A percentile compares a stretch with the other conserved stretches of the same genome.
These are phyloP conservation scores for Verticillium alfalfae DNA, from an alignment of 2,329 filamentous ascomycete species.

Conservation along the genomic window DNA sequence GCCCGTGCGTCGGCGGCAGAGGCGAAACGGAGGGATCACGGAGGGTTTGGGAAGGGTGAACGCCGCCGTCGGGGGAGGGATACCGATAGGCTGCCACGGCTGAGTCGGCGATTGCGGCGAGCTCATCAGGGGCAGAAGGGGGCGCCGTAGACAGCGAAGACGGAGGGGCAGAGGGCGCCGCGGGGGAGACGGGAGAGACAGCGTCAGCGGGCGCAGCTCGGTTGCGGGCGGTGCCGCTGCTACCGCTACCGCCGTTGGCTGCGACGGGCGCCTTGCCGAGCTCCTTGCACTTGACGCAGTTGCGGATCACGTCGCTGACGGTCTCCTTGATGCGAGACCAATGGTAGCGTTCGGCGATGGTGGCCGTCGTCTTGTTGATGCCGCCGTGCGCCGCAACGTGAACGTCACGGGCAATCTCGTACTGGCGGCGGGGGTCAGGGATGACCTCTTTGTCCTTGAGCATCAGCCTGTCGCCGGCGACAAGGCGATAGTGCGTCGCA, in stretches of 20 bases:
- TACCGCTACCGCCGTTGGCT: slow-evolving; percentile 1
- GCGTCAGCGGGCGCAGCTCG: not conserved
- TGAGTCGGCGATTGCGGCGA: not conserved
- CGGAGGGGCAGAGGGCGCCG: not conserved
- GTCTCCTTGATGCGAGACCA: slow-evolving; percentile 99
- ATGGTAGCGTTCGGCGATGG: slow-evolving; percentile 89
- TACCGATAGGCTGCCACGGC: slow-evolving; percentile 1
- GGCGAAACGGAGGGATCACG: slow-evolving; percentile 18
- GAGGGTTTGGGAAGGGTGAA: slow-evolving; percentile 30
- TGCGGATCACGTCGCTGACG: slow-evolving; percentile 88
- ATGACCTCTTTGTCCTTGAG: slow-evolving; percentile 98
- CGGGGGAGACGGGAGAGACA: not conserved
- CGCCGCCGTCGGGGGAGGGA: slow-evolving; percentile 1
- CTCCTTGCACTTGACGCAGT: slow-evolving; percentile 87
- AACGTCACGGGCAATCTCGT: slow-evolving; percentile 75
- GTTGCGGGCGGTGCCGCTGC: not conserved
- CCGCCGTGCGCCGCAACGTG: slow-evolving; percentile 73
- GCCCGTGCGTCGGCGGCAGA: slow-evolving; percentile 12
- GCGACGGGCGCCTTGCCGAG: slow-evolving; percentile 48
- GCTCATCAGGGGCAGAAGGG: not conserved
- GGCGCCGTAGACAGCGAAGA: not conserved
- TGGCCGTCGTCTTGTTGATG: slow-evolving; percentile 97
- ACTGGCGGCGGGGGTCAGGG: slow-evolving; percentile 81
- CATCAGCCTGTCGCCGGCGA: slow-evolving; percentile 77
- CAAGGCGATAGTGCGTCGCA: slow-evolving; percentile 89